phyloP scores from a whole-genome alignment of 208 protist species.

The Trypanosoma scelopori region DNA sequence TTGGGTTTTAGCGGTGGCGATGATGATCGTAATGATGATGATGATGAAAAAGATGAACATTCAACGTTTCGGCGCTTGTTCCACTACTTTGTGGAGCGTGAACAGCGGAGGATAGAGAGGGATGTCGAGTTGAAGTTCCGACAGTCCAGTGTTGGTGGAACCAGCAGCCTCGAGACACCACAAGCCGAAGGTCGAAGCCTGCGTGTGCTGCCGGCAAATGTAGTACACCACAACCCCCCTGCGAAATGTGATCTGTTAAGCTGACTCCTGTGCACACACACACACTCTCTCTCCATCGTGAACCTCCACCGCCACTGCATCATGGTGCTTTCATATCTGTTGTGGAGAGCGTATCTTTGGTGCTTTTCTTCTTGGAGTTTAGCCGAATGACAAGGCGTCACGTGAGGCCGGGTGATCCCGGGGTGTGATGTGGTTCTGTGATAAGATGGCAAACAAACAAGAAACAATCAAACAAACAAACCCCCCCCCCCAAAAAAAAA shows the following conservation, averaged over 20 bases:
- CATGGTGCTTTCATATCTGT: constrained; percentile 1
- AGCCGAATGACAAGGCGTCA: neutral
- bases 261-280: constrained; percentile 27
- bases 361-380: constrained; percentile 1
- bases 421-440: too few species aligned
- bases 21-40: constrained; percentile 4
- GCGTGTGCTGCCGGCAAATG: constrained; percentile 14
- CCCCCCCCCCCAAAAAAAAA: too few species aligned
- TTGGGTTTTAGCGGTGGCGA: constrained; percentile 13
- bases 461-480: constrained; percentile 1
- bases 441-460: neutral
- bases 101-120: constrained; percentile 22
- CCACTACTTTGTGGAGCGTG: constrained; percentile 34
- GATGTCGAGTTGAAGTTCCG: constrained; percentile 23
- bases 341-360: neutral
- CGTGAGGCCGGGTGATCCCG: neutral
- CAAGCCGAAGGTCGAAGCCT: constrained; percentile 10
- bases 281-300: constrained; percentile 18
- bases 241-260: neutral
- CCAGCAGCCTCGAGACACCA: neutral
- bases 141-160: neutral
- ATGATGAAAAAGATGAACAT: constrained; percentile 21
- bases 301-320: constrained; percentile 6
- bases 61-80: constrained; percentile 30
- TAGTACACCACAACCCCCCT: constrained; percentile 7